Percentiles rank a stretch among this genome's conserved stretches.
phyloP scores from a whole-genome alignment of 805 yeast species.

The Metschnikowia corniflorae region DNA sequence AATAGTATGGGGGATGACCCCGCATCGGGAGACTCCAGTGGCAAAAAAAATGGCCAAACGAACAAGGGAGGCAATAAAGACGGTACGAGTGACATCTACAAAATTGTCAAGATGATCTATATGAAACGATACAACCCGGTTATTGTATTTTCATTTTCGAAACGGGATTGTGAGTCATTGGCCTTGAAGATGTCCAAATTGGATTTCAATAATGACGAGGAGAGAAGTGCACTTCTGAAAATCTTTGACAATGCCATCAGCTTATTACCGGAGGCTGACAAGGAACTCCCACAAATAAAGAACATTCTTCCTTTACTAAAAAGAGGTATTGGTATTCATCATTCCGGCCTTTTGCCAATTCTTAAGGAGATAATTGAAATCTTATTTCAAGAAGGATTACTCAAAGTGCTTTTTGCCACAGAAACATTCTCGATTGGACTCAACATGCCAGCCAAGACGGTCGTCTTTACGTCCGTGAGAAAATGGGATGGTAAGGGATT shows the following conservation, averaged over 20 bases:
- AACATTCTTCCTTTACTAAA: constrained; percentile 83
- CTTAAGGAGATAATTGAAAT: constrained; percentile 94
- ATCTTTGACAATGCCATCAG: constrained; percentile 89
- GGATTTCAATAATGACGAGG: constrained; percentile 92
- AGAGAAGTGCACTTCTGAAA: constrained; percentile 84
- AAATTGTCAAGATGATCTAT: constrained; percentile 98
- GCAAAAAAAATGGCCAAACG: constrained; percentile 74
- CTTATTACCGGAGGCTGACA: constrained; percentile 83
- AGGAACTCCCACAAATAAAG: constrained; percentile 90
- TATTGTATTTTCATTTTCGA: constrained; percentile 96
- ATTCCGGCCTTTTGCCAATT: constrained; percentile 91
- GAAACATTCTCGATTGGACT: constrained; percentile 98
- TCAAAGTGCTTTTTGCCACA: constrained; percentile 94
- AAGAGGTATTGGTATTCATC: constrained; percentile 98
- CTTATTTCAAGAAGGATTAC: constrained; percentile 91
- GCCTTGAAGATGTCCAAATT: constrained; percentile 95
- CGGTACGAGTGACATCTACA: constrained; percentile 82
- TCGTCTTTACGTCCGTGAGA: constrained; percentile 94
- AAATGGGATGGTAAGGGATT: constrained; percentile 98
- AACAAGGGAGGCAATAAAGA: constrained; percentile 83
- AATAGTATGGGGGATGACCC: constrained; percentile 85
- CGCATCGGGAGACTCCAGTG: constrained; percentile 47
- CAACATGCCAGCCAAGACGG: constrained; percentile 99
- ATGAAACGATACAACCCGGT: constrained; percentile 95
- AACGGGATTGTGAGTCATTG: constrained; percentile 91